Percentiles rank a stretch among this genome's conserved stretches.
These are phyloP conservation scores for Erodium trifolium DNA, from an alignment of 441 rosid species.

Conservation along the genomic window DNA sequence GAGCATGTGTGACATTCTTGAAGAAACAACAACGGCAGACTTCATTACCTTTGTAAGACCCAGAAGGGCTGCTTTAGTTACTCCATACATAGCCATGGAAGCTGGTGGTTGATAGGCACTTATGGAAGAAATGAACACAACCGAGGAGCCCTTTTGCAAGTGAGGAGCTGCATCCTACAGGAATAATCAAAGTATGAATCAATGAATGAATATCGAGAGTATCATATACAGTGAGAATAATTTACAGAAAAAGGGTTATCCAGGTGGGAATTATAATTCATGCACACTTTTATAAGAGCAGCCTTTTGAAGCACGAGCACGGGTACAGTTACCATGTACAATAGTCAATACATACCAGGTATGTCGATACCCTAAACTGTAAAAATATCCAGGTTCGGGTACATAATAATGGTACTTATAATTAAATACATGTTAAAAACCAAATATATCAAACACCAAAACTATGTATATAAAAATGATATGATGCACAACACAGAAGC, in stretches of 20 bases:
- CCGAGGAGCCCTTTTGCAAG: slow-evolving; percentile 65
- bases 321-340: too few species aligned
- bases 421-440: too few species aligned
- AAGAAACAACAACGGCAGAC: slow-evolving; percentile 2
- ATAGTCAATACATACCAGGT: too few species aligned
- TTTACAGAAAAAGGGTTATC: neutral
- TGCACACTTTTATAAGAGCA: too few species aligned
- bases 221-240: neutral
- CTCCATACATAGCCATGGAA: slow-evolving; percentile 81
- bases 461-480: too few species aligned
- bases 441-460: too few species aligned
- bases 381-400: too few species aligned
- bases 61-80: slow-evolving; percentile 86
- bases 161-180: slow-evolving; percentile 72
- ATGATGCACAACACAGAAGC: too few species aligned
- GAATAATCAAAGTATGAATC: neutral
- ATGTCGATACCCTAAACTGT: too few species aligned
- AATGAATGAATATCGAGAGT: neutral
- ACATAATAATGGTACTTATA: too few species aligned
- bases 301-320: too few species aligned
- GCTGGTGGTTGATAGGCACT: slow-evolving; percentile 53
- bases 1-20: neutral
- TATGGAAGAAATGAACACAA: slow-evolving; percentile 66
- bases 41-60: slow-evolving; percentile 47
- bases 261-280: neutral